Evolutionary conservation across 2,329 filamentous ascomycete species (phyloP), one percentile per base, ranked within the genome.

Genomic region (Rhynchosporium agropyri): DNA sequence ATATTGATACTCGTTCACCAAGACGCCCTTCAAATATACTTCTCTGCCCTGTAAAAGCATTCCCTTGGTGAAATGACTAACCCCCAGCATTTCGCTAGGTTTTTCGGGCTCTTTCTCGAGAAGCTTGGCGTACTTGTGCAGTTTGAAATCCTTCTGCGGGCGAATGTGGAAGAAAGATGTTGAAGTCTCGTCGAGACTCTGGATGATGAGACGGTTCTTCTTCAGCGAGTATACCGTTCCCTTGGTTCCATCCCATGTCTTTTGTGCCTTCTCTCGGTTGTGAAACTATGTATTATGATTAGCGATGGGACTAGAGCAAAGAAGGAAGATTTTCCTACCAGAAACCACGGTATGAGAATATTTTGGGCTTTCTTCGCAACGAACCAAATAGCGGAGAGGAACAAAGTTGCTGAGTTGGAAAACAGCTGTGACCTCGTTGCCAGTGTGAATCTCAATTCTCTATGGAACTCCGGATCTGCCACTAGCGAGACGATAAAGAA

Each of bases 1-100:
- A 64, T 84, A 84, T n/a, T 76, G 74, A 63, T 78, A 84, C 57
- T 80, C 77, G 60, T 81, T 82, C 62, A 73, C 63, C 42, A 75
- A 71, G 36, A 77, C 73, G 9, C 76, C 76, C 5, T 76, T 75
- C 8, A 60, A 63, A 33, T 67, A 64, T 13, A 72, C 67, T 43
- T 65, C 66, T 43, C 67, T 56, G 10, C 58, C 50, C n/a, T 68
- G 51, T 77, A 84, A 76, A 8, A 78, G 69, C 73, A 83, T 79
- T 2, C 79, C 75, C 58, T 76, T 75, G 7, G 76, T 77, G 70
- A 83, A 85, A 3, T 76, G 79, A 60, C 78, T 81, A 62, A 83
- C 73, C 12, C 76, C 75, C 28, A 77, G 77, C 42, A 84, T 75
- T 7, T 73, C 65, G 57, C 69, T 77, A 57, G 75, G 73, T 61